Conservation (phyloP, 495 filamentous ascomycete genomes). For the Tuber melanosporum region DNA sequence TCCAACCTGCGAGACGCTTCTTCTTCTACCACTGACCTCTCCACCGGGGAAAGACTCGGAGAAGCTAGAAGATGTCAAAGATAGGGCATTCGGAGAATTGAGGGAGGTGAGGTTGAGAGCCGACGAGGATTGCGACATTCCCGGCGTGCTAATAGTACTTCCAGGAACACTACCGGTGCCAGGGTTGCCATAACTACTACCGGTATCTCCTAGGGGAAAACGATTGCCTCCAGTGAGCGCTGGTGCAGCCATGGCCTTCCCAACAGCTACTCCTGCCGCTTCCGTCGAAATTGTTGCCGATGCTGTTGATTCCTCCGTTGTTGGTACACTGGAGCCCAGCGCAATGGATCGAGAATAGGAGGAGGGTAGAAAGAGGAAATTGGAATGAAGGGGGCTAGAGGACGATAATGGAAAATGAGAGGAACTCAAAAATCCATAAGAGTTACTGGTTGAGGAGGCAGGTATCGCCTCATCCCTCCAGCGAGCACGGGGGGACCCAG, state of each 20-base stretch:
- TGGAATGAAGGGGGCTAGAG: slow-evolving; percentile 25
- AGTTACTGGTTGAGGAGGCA: slow-evolving; percentile 18
- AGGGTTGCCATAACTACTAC: slow-evolving; percentile 10
- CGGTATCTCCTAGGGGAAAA: slow-evolving; percentile 13
- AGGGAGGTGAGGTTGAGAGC: slow-evolving; percentile 21
- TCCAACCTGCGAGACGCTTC: slow-evolving; percentile 25
- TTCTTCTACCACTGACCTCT: slow-evolving; percentile 15
- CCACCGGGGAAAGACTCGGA: slow-evolving; percentile 23
- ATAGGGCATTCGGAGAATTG: slow-evolving; percentile 24
- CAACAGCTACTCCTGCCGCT: slow-evolving; percentile 34
- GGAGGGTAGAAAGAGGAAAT: slow-evolving; percentile 26
- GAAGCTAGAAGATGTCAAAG: slow-evolving; percentile 20
- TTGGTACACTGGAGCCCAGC: slow-evolving; percentile 33
- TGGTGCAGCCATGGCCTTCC: slow-evolving; percentile 34
- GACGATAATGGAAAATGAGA: slow-evolving; percentile 33
- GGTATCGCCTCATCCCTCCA: slow-evolving; percentile 28
- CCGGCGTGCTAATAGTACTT: slow-evolving; percentile 26
- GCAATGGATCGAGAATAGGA: slow-evolving; percentile 28
- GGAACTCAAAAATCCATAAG: slow-evolving; percentile 28
- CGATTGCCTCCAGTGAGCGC: slow-evolving; percentile 13
- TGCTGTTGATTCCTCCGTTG: slow-evolving; percentile 35
- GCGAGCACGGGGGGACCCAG: slow-evolving; percentile 17
- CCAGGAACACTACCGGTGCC: slow-evolving; percentile 19
- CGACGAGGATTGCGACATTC: slow-evolving; percentile 29
- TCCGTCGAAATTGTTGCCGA: slow-evolving; percentile 37